Evolutionary conservation across 108 stramenopile genomes (phyloP), one percentile per base, ranked within the genome.

Genomic region (Cyclotella cryptica): DNA sequence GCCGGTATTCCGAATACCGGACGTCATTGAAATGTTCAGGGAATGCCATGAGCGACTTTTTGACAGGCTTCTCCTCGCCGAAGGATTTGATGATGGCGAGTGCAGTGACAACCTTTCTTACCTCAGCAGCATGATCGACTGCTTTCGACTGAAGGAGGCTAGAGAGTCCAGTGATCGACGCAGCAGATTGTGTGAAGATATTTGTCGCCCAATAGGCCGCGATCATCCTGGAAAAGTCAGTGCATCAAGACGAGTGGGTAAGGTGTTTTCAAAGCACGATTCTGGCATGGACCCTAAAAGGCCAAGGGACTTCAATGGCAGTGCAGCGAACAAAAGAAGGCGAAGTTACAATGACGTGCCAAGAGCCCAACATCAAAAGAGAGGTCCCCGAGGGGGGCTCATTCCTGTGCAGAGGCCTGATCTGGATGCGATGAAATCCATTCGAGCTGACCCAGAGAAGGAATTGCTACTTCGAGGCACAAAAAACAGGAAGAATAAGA

Each of bases 401-500:
- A 26, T 44, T 45, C 64, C 64, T 5, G 3, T 45, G n/a, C 44
- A 65, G 24, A 41, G 43, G 10, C 64, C 43, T 15, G 79, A 80
- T 58, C 10, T 84, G 26, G 74, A 40, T 28, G 79, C 79, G 13
- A 76, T 67, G 71, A 44, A 43, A 19, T 75, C 80, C 45, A 55
- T 80, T 35, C 58, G 60, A 27, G 19, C 46, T 11, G 59, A 72
- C 13, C 62, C 35, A 41, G 64, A 77, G 14, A 42, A 43, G n/a
- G 79, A 80, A 21, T 15, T 72, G 14, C 43, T 81, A 10, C 70
- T 66, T 35, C 64, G 80, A 18, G 71, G 61, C 7, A 54, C 69
- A 69, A 84, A 84, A 28, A 80, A 80, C 41, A 70, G 79, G 53
- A 84, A 66, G 55, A 84, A 80, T 26, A 84, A 84, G 49, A 81